Percentiles rank a stretch among this genome's conserved stretches.
Evolutionary conservation across 2,329 filamentous ascomycete genomes (phyloP).

Genomic region (Aspergillus ustus): DNA sequence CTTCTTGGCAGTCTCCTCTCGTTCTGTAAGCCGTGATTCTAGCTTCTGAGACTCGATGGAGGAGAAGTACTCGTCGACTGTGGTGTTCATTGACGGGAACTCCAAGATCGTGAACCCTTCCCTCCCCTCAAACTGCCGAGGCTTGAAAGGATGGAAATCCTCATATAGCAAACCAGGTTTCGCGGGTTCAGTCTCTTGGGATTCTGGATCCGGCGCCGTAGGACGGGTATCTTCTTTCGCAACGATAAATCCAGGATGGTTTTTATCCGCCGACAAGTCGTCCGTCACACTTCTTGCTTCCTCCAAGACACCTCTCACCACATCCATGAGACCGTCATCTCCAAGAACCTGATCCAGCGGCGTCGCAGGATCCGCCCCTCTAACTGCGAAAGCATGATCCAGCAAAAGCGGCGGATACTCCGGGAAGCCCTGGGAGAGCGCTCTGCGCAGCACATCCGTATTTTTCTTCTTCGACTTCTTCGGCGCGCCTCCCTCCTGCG

Average conservation of each 20-base stretch:
- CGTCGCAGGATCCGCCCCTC: constrained; percentile 69
- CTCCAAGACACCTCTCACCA: constrained; percentile 69
- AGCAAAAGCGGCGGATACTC: constrained; percentile 87
- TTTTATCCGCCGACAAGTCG: constrained; percentile 67
- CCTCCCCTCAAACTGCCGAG: constrained; percentile 75
- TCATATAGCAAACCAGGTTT: constrained; percentile 71
- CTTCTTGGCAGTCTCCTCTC: constrained; percentile 77
- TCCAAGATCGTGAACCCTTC: constrained; percentile 70
- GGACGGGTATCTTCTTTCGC: constrained; percentile 62
- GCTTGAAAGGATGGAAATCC: constrained; percentile 92
- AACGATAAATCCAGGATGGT: constrained; percentile 83
- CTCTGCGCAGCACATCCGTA: constrained; percentile 76
- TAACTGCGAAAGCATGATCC: constrained; percentile 78
- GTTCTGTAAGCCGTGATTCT: constrained; percentile 79
- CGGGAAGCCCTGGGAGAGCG: constrained; percentile 80
- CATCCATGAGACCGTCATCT: constrained; percentile 66
- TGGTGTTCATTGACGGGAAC: constrained; percentile 86
- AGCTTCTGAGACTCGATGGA: constrained; percentile 93
- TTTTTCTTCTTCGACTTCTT: constrained; percentile 77
- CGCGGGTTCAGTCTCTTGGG: constrained; percentile 41
- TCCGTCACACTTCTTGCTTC: constrained; percentile 73
- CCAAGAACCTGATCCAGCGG: constrained; percentile 73
- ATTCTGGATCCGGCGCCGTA: constrained; percentile 36
- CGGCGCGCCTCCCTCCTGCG: constrained; percentile 42
- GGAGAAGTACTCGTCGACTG: constrained; percentile 96